Evolutionary conservation across 2,329 filamentous ascomycete species (phyloP), one percentile per base, ranked within the genome.

Genomic region (Purpureocillium takamizusanense): DNA sequence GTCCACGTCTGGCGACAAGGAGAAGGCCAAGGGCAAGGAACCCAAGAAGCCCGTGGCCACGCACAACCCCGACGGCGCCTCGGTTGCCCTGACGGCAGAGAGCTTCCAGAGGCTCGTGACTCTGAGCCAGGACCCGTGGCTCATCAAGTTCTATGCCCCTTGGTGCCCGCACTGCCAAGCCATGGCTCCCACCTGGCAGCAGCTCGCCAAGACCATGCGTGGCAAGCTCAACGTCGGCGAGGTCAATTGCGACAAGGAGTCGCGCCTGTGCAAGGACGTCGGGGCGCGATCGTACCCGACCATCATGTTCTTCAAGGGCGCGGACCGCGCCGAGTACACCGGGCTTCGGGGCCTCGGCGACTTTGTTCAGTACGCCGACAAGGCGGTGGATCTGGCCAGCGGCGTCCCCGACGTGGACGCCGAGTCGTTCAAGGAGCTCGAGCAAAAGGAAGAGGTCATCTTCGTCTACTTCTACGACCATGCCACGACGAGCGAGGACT

Each of bases 381-480:
- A 89, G 55, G 89, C 90, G 4, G 72, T 92, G 31, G 83, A 88
- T 37, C 72, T 87, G 40, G 79, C 81, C 9, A 70, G 74, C 35
- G 87, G 87, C 32, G 79, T 98, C 21, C 76, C 77, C 42, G 83
- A 97, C 51, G 84, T 98, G 10, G 79, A 89, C 53, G 80, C 81
- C 9, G 74, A 72, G 17, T 69, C 74, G 4, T 88, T 98, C 54
- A 81, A 84, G 57, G 80, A 81, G 44, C 68, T 98, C 51, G 90
- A 98, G 60, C 76, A 92, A 67, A 90, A 84, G 46, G 87, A 97
- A 52, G 89, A 97, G 43, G 92, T 98, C 44, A 83, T 97, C 39
- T 98, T 98, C 61, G 67, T 95, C 48, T 98, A 97, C 67, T 94
- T 97, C 62, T 98, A 95, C 62, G 92, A 98, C 56, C 81, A 94